Base-by-base conservation (phyloP, 2,329 filamentous ascomycete genomes). In the Apiospora kogelbergensis region DNA sequence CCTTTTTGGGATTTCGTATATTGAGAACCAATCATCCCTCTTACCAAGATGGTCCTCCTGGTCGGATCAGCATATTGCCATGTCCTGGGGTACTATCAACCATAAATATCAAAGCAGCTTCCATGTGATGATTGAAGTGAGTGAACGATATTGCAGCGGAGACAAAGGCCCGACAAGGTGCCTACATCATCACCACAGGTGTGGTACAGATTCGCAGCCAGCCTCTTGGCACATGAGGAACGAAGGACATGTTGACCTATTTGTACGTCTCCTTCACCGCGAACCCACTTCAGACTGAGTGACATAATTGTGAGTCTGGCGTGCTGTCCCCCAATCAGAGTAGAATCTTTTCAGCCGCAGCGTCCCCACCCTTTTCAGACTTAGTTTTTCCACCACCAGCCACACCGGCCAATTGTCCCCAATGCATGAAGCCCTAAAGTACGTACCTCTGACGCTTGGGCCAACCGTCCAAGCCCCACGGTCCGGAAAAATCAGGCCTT, bases 401-500 rank as follows among this genome's bases (percentile, higher is more conserved):
- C 53, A 60, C 53, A 60, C 53, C 11, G 10, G 3, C 17, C 53
- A 37, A 57, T 30, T 57, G 9, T 20, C 20, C 53, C 20, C 53
- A 60, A 20, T 60, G 30, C 53, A 13, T n/a, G 26, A 60, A 60
- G 53, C 53, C 53, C 53, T 60, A 60, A 45, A 30, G 53, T 60
- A 60, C 53, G 53, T 60, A 60, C 53, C 53, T 37, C 10, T 22
- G 30, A 22, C 53, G 30, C 53, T 60, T 30, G 30, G 20, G 26
- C 53, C 53, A 60, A 2, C 30, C 20, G 13, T 37, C 53, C 53
- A 60, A 60, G 53, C 53, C 53, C 53, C 53, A 60, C 53, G 53
- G 53, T 26, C 53, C 53, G 53, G 53, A 60, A 60, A 60, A 60
- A 60, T 60, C 53, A 60, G 53, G 53, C 53, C 6, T 37, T 60